Conservation (phyloP, 139 green algal species). For the Astrephomene gubernaculifera region DNA sequence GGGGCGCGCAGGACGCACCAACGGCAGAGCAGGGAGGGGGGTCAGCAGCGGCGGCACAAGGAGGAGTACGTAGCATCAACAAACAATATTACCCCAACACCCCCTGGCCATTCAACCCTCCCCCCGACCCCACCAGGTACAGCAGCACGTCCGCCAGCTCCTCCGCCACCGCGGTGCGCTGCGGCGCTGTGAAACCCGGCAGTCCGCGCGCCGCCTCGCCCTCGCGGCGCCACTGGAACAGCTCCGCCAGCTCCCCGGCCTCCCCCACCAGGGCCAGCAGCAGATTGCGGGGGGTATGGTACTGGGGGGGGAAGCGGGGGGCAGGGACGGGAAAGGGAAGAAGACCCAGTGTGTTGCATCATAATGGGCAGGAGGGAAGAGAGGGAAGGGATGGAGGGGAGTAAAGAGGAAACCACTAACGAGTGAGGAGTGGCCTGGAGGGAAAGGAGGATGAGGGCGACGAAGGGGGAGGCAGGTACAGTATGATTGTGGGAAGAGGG, state of each 20-base stretch:
- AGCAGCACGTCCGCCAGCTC: conserved; percentile 85
- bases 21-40: neutral
- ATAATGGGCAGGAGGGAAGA: neutral
- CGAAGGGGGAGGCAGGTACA: neutral
- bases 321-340: neutral
- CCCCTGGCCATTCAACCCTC: neutral
- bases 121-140: conserved; percentile 68
- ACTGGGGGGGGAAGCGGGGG: conserved; percentile 50
- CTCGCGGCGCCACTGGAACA: conserved; percentile 55
- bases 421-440: too few relatives aligned
- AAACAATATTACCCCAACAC: neutral
- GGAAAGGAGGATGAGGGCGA: neutral
- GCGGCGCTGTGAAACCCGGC: conserved; percentile 55
- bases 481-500: too few relatives aligned
- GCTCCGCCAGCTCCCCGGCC: conserved; percentile 61
- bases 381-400: neutral
- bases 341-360: neutral
- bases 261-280: conserved; percentile 77
- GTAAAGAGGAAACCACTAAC: neutral
- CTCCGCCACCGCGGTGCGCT: conserved; percentile 73
- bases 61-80: neutral
- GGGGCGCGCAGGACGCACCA: neutral
- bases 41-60: neutral
- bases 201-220: conserved; percentile 50
- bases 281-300: conserved; percentile 87